Percentiles rank a stretch among this genome's conserved stretches.
Conservation (phyloP, 1,139 yeast genomes). For the Hemisphaericaspora xylanilytica region DNA sequence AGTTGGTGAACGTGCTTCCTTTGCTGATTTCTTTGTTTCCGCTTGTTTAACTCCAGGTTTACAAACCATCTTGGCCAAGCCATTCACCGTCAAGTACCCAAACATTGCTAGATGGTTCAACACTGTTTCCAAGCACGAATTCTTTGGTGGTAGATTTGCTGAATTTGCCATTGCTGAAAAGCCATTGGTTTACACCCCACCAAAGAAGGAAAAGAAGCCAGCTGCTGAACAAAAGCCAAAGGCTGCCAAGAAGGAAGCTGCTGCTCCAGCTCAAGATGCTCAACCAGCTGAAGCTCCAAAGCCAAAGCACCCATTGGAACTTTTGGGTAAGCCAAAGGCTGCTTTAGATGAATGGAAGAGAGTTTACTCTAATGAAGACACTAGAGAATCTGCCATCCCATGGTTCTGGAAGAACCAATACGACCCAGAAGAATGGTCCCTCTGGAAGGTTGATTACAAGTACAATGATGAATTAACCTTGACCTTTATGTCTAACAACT, state of each 20-base stretch:
- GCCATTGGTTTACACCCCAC: slow-evolving; percentile 66
- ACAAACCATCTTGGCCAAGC: slow-evolving; percentile 62
- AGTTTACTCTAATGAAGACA: slow-evolving; percentile 93
- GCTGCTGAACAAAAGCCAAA: slow-evolving; percentile 18
- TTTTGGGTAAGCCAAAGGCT: slow-evolving; percentile 70
- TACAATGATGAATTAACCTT: slow-evolving; percentile 96
- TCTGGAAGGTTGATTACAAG: slow-evolving; percentile 94
- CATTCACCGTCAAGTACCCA: slow-evolving; percentile 76
- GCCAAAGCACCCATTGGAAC: slow-evolving; percentile 89
- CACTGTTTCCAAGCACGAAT: slow-evolving; percentile 59
- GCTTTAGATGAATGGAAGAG: slow-evolving; percentile 95
- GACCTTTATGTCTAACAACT: slow-evolving; percentile 97
- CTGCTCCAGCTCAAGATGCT: slow-evolving; percentile 37
- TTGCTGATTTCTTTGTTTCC: slow-evolving; percentile 79
- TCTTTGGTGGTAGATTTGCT: slow-evolving; percentile 41
- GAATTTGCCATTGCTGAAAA: slow-evolving; percentile 59
- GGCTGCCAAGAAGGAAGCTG: slow-evolving; percentile 18
- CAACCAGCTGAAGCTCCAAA: slow-evolving; percentile 53
- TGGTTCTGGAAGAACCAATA: slow-evolving; percentile 94
- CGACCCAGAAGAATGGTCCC: slow-evolving; percentile 90
- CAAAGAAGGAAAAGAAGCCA: slow-evolving; percentile 72
- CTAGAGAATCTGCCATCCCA: slow-evolving; percentile 90
- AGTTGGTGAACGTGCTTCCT: slow-evolving; percentile 84
- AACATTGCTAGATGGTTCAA: slow-evolving; percentile 80
- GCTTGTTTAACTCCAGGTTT: slow-evolving; percentile 61